Evolutionary conservation across 371 early-diverging fungal species (phyloP).

Genomic region (Circinella umbellata): DNA sequence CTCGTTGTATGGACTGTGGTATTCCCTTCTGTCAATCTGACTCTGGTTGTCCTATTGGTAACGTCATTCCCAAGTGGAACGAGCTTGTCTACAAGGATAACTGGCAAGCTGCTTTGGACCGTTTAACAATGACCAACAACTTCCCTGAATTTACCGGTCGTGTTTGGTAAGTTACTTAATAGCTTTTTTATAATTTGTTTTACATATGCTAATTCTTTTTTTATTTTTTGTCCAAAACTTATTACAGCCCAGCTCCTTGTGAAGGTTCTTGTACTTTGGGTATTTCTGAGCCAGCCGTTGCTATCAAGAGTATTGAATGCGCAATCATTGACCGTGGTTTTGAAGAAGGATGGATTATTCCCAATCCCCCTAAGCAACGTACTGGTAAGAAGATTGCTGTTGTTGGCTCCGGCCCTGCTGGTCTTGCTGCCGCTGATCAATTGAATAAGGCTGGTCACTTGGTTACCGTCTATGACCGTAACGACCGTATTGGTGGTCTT

Average conservation of each 20-base stretch:
- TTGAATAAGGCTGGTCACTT: slow-evolving; percentile 94
- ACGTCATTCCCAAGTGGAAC: slow-evolving; percentile 98
- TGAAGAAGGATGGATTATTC: slow-evolving; percentile 94
- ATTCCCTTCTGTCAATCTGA: slow-evolving; percentile 97
- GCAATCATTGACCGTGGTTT: slow-evolving; percentile 96
- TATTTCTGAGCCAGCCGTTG: slow-evolving; percentile 90
- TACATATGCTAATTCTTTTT: too few species aligned
- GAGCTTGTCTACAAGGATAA: slow-evolving; percentile 93
- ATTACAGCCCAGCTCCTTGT: slow-evolving; percentile 87
- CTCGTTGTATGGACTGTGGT: slow-evolving; percentile 98
- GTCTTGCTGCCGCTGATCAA: slow-evolving; percentile 96
- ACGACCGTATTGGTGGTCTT: slow-evolving; percentile 94
- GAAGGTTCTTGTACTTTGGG: slow-evolving; percentile 77
- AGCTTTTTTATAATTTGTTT: neutral
- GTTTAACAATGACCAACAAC: slow-evolving; percentile 96
- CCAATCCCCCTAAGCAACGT: slow-evolving; percentile 77
- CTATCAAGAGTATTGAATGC: slow-evolving; percentile 96
- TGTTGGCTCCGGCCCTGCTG: slow-evolving; percentile 96
- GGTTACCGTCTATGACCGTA: slow-evolving; percentile 95
- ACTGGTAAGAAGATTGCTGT: slow-evolving; percentile 88
- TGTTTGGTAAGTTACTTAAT: slow-evolving; percentile 27
- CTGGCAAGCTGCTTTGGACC: slow-evolving; percentile 93
- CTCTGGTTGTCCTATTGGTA: slow-evolving; percentile 95
- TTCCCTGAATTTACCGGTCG: slow-evolving; percentile 91
- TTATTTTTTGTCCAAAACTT: neutral